These are phyloP conservation scores for Fusarium dlaminii DNA, from an alignment of 2,329 filamentous ascomycete species.

Conservation along the genomic window DNA sequence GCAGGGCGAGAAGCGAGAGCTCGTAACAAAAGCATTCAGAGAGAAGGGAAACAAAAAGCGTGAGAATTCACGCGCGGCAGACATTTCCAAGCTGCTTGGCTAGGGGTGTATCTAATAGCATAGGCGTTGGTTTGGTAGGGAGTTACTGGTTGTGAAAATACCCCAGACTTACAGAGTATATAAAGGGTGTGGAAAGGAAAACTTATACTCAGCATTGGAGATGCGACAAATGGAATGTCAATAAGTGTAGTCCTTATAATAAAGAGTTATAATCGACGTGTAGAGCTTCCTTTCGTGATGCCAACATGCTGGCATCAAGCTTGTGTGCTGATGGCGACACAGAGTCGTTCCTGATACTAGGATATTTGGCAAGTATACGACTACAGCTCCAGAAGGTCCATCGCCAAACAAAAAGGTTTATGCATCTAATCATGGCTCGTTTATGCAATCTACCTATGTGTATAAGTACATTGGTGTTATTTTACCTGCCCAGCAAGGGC, in stretches of 20 bases:
- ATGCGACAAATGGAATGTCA: not conserved
- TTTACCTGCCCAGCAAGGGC: constrained; percentile 9
- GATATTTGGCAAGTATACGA: not conserved
- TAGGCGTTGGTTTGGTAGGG: not conserved
- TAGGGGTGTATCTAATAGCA: constrained; percentile 13
- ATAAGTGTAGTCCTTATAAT: not conserved
- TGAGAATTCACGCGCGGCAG: constrained; percentile 66
- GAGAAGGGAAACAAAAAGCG: constrained; percentile 71
- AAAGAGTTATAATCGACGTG: not conserved
- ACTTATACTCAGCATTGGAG: not conserved
- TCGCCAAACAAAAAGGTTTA: not conserved
- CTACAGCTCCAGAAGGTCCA: too few species aligned
- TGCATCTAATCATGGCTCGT: constrained; percentile 12
- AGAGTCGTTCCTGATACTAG: not conserved
- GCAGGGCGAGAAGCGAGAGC: constrained; percentile 79
- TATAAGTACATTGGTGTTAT: constrained; percentile 17
- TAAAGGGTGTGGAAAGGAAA: not conserved
- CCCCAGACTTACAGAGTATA: not conserved
- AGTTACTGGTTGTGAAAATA: constrained; percentile 1
- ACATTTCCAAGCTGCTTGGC: constrained; percentile 60
- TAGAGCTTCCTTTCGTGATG: not conserved
- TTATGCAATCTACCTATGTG: constrained; percentile 32
- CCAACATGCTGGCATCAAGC: not conserved
- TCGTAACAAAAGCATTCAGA: constrained; percentile 82
- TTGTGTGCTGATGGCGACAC: not conserved